Conservation (phyloP, 768 basidiomycete genomes). For the Suillus decipiens region DNA sequence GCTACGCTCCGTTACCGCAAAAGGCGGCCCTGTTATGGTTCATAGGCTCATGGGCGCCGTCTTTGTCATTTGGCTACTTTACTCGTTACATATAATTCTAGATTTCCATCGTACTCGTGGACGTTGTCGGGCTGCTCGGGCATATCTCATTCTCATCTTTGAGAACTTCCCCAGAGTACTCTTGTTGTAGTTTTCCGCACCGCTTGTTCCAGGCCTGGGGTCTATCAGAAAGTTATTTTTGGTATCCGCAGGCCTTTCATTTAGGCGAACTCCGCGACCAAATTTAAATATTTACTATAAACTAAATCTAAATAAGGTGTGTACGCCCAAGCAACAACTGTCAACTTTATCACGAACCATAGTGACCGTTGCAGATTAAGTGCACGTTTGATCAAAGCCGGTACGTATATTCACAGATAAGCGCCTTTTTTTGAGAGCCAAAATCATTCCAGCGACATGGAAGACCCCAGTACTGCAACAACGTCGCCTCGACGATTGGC, state of each 20-base stretch:
- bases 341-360: neutral
- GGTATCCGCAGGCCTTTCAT: neutral
- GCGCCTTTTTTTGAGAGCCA: neutral
- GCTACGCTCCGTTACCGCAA: neutral
- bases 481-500: conserved; percentile 39
- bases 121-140: neutral
- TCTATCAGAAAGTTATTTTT: conserved; percentile 4
- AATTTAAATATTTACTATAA: neutral
- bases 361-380: neutral
- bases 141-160: conserved; percentile 1
- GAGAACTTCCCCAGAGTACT: neutral
- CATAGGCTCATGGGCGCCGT: neutral
- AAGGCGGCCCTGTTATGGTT: neutral
- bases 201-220: neutral
- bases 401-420: neutral
- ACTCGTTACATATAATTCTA: neutral
- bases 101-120: neutral
- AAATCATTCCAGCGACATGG: neutral
- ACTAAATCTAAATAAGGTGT: neutral
- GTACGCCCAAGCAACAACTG: neutral
- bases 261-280: neutral
- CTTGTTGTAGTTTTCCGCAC: neutral
- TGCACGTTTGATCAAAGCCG: neutral
- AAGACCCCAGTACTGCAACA: neutral
- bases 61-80: neutral